These are phyloP conservation scores for Parachlorella kessleri DNA, from an alignment of 139 green algal species.

Conservation along the genomic window DNA sequence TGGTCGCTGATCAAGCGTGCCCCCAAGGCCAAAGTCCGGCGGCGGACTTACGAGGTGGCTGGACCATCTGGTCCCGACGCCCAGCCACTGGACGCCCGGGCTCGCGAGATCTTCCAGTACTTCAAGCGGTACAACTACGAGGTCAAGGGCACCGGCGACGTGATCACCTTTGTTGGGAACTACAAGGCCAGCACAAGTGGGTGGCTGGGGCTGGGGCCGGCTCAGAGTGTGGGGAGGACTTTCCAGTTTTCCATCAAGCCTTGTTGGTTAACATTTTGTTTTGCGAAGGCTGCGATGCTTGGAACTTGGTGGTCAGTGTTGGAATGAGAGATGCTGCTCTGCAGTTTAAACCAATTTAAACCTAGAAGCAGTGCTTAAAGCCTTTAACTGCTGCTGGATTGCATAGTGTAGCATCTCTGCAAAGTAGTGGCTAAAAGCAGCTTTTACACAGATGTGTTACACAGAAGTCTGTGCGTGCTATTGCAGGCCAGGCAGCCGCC, in stretches of 20 bases:
- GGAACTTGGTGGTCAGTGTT: too few species aligned
- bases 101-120: slow-evolving; percentile 74
- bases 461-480: neutral
- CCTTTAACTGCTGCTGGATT: too few species aligned
- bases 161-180: slow-evolving; percentile 87
- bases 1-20: slow-evolving; percentile 92
- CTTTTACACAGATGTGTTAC: slow-evolving; percentile 4
- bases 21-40: slow-evolving; percentile 75
- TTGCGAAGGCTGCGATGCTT: too few species aligned
- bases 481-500: slow-evolving; percentile 75
- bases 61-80: slow-evolving; percentile 60
- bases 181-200: slow-evolving; percentile 69
- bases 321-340: too few species aligned
- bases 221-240: too few species aligned
- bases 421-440: neutral
- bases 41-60: slow-evolving; percentile 78
- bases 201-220: too few species aligned
- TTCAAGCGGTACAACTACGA: slow-evolving; percentile 85
- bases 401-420: too few species aligned
- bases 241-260: too few species aligned
- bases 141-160: slow-evolving; percentile 82
- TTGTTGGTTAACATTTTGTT: too few species aligned
- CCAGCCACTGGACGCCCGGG: slow-evolving; percentile 68
- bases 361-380: too few species aligned
- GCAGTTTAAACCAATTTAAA: too few species aligned